phyloP scores from a whole-genome alignment of 768 basidiomycete genomes.

The Melanogaster broomeanus region DNA sequence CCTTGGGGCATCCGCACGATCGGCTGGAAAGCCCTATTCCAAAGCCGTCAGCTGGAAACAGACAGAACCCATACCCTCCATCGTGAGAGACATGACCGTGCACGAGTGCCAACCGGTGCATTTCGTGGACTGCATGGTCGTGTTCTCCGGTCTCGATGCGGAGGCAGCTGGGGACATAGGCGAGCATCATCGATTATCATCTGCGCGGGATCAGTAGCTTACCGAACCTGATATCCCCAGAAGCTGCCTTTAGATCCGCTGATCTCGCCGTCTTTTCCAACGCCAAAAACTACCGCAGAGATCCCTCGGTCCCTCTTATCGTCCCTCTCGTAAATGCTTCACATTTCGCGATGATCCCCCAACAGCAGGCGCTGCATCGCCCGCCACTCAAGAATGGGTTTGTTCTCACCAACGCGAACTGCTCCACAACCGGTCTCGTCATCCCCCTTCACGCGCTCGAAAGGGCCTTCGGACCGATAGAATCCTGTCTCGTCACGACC shows the following conservation, averaged over 20 bases:
- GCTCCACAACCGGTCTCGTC: slow-evolving; percentile 91
- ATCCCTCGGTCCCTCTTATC: slow-evolving; percentile 90
- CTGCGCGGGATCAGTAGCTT: neutral
- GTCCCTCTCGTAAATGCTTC: slow-evolving; percentile 93
- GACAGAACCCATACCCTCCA: slow-evolving; percentile 65
- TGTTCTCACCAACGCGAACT: slow-evolving; percentile 98
- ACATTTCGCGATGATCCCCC: slow-evolving; percentile 81
- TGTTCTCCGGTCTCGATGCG: slow-evolving; percentile 96
- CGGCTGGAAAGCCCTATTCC: slow-evolving; percentile 80
- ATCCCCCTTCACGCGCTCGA: slow-evolving; percentile 92
- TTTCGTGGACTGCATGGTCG: slow-evolving; percentile 78
- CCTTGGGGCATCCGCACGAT: slow-evolving; percentile 86
- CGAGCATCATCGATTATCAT: slow-evolving; percentile 30
- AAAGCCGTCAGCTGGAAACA: slow-evolving; percentile 90
- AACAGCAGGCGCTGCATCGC: slow-evolving; percentile 72
- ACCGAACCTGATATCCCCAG: slow-evolving; percentile 41
- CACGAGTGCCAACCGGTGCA: slow-evolving; percentile 74
- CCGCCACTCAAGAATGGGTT: slow-evolving; percentile 81
- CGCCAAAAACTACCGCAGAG: slow-evolving; percentile 93
- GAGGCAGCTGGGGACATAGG: slow-evolving; percentile 96
- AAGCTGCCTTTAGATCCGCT: slow-evolving; percentile 81
- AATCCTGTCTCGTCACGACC: slow-evolving; percentile 88
- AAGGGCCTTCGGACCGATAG: slow-evolving; percentile 90
- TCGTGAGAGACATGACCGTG: slow-evolving; percentile 59
- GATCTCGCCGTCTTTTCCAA: slow-evolving; percentile 95